Evolutionary conservation across 257 asterid species (phyloP).

Genomic region (Primulina huaijiensis): DNA sequence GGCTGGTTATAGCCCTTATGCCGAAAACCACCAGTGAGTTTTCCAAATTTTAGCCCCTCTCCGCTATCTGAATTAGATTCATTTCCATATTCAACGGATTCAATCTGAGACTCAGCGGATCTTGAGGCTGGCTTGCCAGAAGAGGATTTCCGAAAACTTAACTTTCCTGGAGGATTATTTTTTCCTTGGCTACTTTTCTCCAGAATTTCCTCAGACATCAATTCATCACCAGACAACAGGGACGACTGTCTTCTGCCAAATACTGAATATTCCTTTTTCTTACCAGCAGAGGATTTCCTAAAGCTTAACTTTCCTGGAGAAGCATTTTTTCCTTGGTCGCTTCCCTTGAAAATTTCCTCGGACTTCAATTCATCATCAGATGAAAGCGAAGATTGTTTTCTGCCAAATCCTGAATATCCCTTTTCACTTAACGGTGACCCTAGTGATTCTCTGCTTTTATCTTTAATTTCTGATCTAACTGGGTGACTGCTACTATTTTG

Average conservation of each 20-base stretch:
- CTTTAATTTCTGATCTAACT: conserved; percentile 26
- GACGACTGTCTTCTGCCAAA: conserved; percentile 24
- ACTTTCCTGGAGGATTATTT: conserved; percentile 22
- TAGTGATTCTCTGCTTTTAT: conserved; percentile 21
- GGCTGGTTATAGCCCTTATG: conserved; percentile 62
- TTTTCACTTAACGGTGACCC: conserved; percentile 21
- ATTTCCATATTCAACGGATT: conserved; percentile 19
- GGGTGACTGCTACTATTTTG: conserved; percentile 25
- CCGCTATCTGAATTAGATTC: conserved; percentile 37
- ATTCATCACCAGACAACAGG: conserved; percentile 42
- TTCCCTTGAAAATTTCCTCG: conserved; percentile 22
- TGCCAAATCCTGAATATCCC: conserved; percentile 27
- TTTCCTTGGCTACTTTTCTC: conserved; percentile 23
- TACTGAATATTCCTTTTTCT: conserved; percentile 26
- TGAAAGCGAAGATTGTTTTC: conserved; percentile 25
- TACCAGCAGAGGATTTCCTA: neutral
- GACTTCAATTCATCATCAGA: conserved; percentile 38
- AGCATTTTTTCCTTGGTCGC: conserved; percentile 18
- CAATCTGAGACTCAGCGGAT: conserved; percentile 26
- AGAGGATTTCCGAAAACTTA: conserved; percentile 23
- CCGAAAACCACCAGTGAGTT: conserved; percentile 82
- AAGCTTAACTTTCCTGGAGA: conserved; percentile 16
- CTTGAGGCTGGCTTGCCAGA: conserved; percentile 30
- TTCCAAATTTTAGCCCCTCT: conserved; percentile 54
- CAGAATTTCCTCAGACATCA: conserved; percentile 18